Evolutionary conservation across 202 grass and related monocot species (phyloP), one percentile per base, ranked within the genome.

Genomic region (Panicum virgatum): DNA sequence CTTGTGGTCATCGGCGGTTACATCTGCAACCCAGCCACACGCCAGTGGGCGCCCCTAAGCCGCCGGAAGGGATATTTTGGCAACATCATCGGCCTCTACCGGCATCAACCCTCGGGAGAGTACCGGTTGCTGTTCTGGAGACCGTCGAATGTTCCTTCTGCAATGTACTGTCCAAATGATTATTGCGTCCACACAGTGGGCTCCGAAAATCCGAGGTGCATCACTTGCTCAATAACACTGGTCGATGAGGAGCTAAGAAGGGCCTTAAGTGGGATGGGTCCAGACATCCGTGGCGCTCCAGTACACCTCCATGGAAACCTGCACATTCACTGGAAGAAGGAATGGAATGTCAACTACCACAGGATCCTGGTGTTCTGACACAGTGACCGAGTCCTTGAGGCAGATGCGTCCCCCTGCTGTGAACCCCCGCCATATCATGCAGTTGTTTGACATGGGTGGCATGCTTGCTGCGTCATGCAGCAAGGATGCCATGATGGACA

Each of bases 21-120:
- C 62, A 53, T 80, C 23, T 69, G 37, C 77, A 80, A 80, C 48
- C 64, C 37, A 0, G 9, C 37, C 3, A 73, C 64, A 18, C 64
- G 37, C 36, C 36, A 69, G 70, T n/a, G 0, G 16, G 69, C 27
- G 27, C 16, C 45, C 77, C 15, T 27, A 9, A 6, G 9, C 52
- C 16, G 8, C 9, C 25, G 1, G 5, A 20, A 62, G 7, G 60
- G 14, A 29, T 0, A 0, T 30, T 2, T 19, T 25, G 1, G 0
- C 20, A 39, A 53, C 13, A 4, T 80, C 37, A 3, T 38, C 12
- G 62, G 45, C 12, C 62, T 79, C 46, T 79, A 43, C 77, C 15
- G 37, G 13, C 77, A 69, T 36, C n/a, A n/a, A n/a, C n/a, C n/a
- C n/a, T n/a, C n/a, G n/a, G n/a, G n/a, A n/a, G n/a, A n/a, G n/a